Evolutionary conservation across 139 green algal genomes (phyloP).

Genomic region (Diplosphaera chodatii): DNA sequence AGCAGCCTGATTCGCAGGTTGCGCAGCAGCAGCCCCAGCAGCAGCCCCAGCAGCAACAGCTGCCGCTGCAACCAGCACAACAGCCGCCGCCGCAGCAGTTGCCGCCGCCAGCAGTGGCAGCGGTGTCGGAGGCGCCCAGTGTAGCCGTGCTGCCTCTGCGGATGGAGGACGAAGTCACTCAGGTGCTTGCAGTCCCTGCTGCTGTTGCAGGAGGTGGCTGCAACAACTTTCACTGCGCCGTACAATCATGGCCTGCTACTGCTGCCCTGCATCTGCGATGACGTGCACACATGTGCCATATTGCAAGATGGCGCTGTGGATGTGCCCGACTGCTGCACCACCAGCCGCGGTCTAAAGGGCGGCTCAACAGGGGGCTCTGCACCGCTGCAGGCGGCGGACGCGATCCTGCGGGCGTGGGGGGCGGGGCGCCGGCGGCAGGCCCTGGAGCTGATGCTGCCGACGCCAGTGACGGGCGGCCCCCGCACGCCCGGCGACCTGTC

Average conservation of each 20-base stretch:
- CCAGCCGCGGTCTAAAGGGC: too few relatives aligned
- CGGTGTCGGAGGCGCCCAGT: too few relatives aligned
- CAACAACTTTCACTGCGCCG: too few relatives aligned
- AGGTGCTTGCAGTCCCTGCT: too few relatives aligned
- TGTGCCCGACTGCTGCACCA: too few relatives aligned
- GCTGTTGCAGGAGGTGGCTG: too few relatives aligned
- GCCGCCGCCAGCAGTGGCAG: not conserved
- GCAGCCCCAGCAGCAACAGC: not conserved
- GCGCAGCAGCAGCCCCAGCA: slow-evolving; percentile 4
- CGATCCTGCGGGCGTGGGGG: slow-evolving; percentile 50
- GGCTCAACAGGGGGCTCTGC: too few relatives aligned
- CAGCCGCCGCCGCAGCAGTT: not conserved
- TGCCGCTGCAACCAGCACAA: not conserved
- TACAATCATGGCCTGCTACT: too few relatives aligned
- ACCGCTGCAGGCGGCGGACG: slow-evolving; percentile 2
- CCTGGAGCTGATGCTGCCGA: slow-evolving; percentile 76
- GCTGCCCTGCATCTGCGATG: too few relatives aligned
- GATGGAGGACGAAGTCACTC: not conserved
- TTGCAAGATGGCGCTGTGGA: too few relatives aligned
- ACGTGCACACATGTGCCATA: too few relatives aligned
- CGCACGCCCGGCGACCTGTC: slow-evolving; percentile 8
- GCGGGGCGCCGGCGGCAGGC: slow-evolving; percentile 49
- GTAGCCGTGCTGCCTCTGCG: slow-evolving; percentile 9
- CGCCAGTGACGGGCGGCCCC: not conserved
- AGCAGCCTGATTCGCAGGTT: too few relatives aligned